Evolutionary conservation across 495 filamentous ascomycete species (phyloP).

Genomic region (Cladorrhinum samala): DNA sequence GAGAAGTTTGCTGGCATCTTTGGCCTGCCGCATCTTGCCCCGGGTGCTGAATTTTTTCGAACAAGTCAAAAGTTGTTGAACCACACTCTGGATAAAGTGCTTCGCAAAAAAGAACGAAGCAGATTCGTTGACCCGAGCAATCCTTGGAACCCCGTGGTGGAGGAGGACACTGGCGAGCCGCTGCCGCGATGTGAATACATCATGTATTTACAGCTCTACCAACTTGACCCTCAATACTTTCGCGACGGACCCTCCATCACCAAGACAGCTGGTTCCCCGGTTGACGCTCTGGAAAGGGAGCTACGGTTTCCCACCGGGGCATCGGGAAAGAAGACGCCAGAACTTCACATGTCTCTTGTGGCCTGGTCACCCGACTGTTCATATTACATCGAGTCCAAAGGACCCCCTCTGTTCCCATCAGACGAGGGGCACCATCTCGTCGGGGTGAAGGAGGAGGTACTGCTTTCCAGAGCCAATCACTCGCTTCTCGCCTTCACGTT

Average conservation of each 20-base stretch:
- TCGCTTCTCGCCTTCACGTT: conserved; percentile 62
- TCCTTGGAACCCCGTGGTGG: conserved; percentile 54
- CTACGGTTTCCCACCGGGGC: conserved; percentile 78
- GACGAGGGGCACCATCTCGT: conserved; percentile 60
- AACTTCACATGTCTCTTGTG: conserved; percentile 73
- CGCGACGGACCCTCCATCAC: conserved; percentile 14
- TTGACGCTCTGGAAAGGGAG: conserved; percentile 74
- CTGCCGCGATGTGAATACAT: conserved; percentile 82
- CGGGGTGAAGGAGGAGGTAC: conserved; percentile 74
- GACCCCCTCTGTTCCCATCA: conserved; percentile 62
- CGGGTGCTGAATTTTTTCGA: conserved; percentile 59
- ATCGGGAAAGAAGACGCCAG: conserved; percentile 59
- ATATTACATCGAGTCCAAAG: conserved; percentile 84
- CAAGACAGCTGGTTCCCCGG: conserved; percentile 34
- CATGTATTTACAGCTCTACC: conserved; percentile 79
- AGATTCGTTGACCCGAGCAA: conserved; percentile 43
- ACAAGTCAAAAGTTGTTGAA: conserved; percentile 62
- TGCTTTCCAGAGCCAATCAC: conserved; percentile 56
- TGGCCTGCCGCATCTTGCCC: conserved; percentile 74
- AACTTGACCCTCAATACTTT: conserved; percentile 37
- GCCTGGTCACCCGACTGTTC: conserved; percentile 93
- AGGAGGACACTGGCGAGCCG: conserved; percentile 51
- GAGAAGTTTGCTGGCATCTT: conserved; percentile 90
- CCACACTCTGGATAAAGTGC: conserved; percentile 58
- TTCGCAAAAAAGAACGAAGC: conserved; percentile 54